A percentile compares a stretch with the other conserved stretches of the same genome.
phyloP scores from a whole-genome alignment of 176 grass and related monocot species.

The Canna indica region DNA sequence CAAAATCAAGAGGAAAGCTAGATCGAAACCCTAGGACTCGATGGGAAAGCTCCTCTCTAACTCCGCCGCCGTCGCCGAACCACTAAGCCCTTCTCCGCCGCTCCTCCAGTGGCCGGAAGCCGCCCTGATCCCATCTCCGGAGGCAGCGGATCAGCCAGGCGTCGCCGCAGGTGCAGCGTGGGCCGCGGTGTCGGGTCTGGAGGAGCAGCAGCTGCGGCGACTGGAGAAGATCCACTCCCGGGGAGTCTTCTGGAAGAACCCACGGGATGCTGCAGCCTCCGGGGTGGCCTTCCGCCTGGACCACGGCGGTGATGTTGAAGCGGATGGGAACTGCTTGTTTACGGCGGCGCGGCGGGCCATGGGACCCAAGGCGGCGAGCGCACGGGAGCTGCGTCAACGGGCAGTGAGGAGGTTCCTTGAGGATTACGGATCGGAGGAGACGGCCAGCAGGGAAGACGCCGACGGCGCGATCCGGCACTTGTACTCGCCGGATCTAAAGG shows the following conservation, averaged over 20 bases:
- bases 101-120: slow-evolving; percentile 43
- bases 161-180: slow-evolving; percentile 20
- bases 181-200: slow-evolving; percentile 52
- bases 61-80: slow-evolving; percentile 60
- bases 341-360: slow-evolving; percentile 58
- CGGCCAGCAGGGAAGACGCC: slow-evolving; percentile 1
- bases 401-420: slow-evolving; percentile 42
- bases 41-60: slow-evolving; percentile 99
- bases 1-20: background rate
- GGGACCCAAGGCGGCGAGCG: slow-evolving; percentile 30
- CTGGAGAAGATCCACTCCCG: slow-evolving; percentile 73
- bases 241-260: slow-evolving; percentile 69
- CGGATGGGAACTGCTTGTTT: slow-evolving; percentile 93
- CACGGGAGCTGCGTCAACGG: slow-evolving; percentile 62
- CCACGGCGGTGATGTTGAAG: slow-evolving; percentile 81
- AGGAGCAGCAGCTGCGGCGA: slow-evolving; percentile 79
- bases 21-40: slow-evolving; percentile 44
- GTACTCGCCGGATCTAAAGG: slow-evolving; percentile 79
- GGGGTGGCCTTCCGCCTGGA: slow-evolving; percentile 55
- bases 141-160: background rate
- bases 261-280: slow-evolving; percentile 8
- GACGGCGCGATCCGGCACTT: slow-evolving; percentile 65
- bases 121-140: background rate
- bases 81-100: slow-evolving; percentile 32
- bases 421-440: slow-evolving; percentile 32